Evolutionary conservation across 1,139 yeast genomes (phyloP).

Genomic region (Nakaseomyces nivariensis): DNA sequence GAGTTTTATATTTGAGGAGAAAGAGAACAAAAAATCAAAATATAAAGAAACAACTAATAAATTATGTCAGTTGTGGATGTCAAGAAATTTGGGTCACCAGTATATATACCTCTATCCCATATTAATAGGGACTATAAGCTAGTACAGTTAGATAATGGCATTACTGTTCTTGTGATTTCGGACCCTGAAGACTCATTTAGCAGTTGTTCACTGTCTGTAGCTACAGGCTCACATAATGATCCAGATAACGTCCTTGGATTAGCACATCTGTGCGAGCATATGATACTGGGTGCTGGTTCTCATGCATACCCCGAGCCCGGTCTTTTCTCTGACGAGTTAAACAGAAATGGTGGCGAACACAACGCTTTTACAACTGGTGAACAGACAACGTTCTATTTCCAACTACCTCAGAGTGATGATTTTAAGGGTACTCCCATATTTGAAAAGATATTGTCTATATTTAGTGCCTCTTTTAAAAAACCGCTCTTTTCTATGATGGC

Average conservation of each 20-base stretch:
- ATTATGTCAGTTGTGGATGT: slow-evolving; percentile 15
- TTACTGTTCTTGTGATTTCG: slow-evolving; percentile 42
- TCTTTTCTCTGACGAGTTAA: slow-evolving; percentile 36
- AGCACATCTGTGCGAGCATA: slow-evolving; percentile 70
- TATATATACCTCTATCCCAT: slow-evolving; percentile 29
- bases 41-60: not conserved
- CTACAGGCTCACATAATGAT: slow-evolving; percentile 56
- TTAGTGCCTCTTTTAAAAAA: slow-evolving; percentile 40
- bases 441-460: slow-evolving; percentile 37
- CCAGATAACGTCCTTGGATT: slow-evolving; percentile 47
- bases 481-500: slow-evolving; percentile 41
- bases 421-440: slow-evolving; percentile 30
- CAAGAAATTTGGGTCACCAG: slow-evolving; percentile 29
- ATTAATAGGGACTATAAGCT: slow-evolving; percentile 35
- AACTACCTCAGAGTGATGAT: slow-evolving; percentile 36
- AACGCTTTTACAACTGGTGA: slow-evolving; percentile 65
- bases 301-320: slow-evolving; percentile 42
- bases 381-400: slow-evolving; percentile 51
- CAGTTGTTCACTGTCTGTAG: slow-evolving; percentile 44
- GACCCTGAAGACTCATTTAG: slow-evolving; percentile 44
- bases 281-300: slow-evolving; percentile 47
- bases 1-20: too few relatives aligned
- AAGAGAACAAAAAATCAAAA: not conserved
- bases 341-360: slow-evolving; percentile 42
- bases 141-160: slow-evolving; percentile 45